Evolutionary conservation across 2,329 filamentous ascomycete genomes (phyloP), one percentile per base, ranked within the genome.

Genomic region (Pseudogymnoascus pannorum): DNA sequence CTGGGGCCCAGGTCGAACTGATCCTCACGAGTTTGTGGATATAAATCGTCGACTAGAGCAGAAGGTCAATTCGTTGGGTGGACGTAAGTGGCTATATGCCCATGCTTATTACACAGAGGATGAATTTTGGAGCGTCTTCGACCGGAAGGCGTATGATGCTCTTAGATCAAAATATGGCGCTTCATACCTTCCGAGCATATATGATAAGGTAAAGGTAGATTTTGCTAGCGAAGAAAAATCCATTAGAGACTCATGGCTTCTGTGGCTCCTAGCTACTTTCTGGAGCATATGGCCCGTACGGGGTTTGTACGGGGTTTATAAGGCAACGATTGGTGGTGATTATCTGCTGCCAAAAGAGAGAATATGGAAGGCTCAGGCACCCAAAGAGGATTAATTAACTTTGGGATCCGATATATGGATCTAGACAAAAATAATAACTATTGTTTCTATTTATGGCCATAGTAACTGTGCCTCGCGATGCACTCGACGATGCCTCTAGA

Each of bases 51-150:
- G 78, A 24, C 79, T 95, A 22, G 91, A 95, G 76, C 75, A 78
- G 31, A 87, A 87, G 70, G 82, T 92, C 5, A 77, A 78, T 48
- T 79, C 84, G 65, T 79, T 94, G 1, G 86, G 86, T 59, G 91
- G 91, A 2, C 83, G 87, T 75, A 95, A 95, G 76, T 94, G 89
- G 87, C 77, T 95, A 12, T 95, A 95, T 74, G 90, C 91, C 2
- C 88, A 92, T 68, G 87, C 89, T 0, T 95, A 92, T 76, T 94
- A 94, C 72, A 82, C 83, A 8, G 82, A 88, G 68, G 76, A 81
- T 0, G 84, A 89, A 68, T 91, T 89, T 74, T 87, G 86, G 81
- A 68, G 75, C 22, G 78, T 86, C 35, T 89, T 90, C 71, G 76
- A 82, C 44, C 73, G 76, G 33, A 68, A 70, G 18, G 81, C 78